phyloP scores from a whole-genome alignment of 2,329 filamentous ascomycete genomes.

The Helotiales sp. region DNA sequence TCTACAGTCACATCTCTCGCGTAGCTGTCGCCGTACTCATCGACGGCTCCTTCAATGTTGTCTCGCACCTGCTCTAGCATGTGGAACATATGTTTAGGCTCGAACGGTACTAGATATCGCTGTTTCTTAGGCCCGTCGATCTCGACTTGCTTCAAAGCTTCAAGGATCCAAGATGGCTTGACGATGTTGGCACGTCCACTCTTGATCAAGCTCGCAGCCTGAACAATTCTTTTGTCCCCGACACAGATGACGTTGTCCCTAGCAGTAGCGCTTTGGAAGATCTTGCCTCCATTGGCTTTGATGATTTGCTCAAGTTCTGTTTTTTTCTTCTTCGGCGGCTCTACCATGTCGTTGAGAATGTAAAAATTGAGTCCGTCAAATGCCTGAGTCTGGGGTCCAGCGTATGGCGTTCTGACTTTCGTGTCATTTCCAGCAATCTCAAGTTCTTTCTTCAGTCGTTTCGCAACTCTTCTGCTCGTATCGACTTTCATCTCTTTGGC shows the following conservation, averaged over 20 bases:
- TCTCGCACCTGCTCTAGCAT: conserved; percentile 56
- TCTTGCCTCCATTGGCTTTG: conserved; percentile 77
- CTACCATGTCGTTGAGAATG: conserved; percentile 73
- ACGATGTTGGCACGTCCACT: conserved; percentile 70
- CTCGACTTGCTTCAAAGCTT: conserved; percentile 58
- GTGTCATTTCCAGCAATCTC: conserved; percentile 70
- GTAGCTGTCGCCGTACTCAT: conserved; percentile 83
- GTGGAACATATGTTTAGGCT: conserved; percentile 70
- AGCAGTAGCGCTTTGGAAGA: conserved; percentile 72
- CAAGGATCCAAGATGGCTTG: conserved; percentile 77
- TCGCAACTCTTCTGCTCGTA: conserved; percentile 57
- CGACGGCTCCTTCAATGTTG: conserved; percentile 62
- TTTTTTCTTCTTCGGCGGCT: conserved; percentile 74
- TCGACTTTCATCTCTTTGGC: conserved; percentile 79
- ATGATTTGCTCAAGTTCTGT: conserved; percentile 76
- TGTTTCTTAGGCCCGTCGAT: conserved; percentile 48
- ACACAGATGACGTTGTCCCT: conserved; percentile 67
- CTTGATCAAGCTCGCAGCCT: conserved; percentile 81
- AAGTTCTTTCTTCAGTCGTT: conserved; percentile 68
- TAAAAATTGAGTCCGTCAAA: conserved; percentile 81
- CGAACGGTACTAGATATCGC: conserved; percentile 61
- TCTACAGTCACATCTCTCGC: conserved; percentile 64
- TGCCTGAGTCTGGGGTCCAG: conserved; percentile 58
- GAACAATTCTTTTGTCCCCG: conserved; percentile 77
- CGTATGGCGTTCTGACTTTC: conserved; percentile 50